Base-by-base conservation (phyloP, 768 basidiomycete genomes). In the Tylopilus plumbeoviolaceoides region DNA sequence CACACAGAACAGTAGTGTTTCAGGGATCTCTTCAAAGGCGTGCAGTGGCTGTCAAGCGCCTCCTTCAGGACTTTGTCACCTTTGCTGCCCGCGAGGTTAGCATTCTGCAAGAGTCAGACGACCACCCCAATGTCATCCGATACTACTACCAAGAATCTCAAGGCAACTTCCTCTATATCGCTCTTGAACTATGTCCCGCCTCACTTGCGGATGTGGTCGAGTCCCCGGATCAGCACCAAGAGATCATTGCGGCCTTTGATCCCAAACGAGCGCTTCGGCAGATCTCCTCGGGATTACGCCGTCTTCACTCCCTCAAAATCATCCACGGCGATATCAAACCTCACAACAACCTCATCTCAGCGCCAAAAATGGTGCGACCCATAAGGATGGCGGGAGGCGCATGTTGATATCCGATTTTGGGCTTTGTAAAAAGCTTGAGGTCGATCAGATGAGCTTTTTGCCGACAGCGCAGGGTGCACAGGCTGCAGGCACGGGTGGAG, bases 251-350 rank as follows among this genome's bases (percentile, higher is more conserved):
- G 20, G 73, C 79, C 7, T 91, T 98, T 65, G 89, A 92, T 44
- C 85, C 92, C 14, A 95, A 95, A 69, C 85, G 84, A 51, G 95
- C 94, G 0, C 71, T 98, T 54, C 78, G 76, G 44, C 91, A 98
- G 70, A 87, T 98, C 47, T 83, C 94, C 8, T 80, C 84, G 30
- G 97, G 97, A 15, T 70, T 99, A 57, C 79, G 86, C 48, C 94
- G 98, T 70, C 76, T 99, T 9, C 95, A 98, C 67, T 87, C 82
- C 8, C 81, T 98, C 62, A 97, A 95, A 71, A 88, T 98, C 53
- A 84, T 98, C n/a, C 95, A 98, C 72, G 83, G 95, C 31, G 95
- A 98, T 68, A 97, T 99, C 71, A 99, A 99, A 64, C 95, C 95
- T 5, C 95, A 95, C 69, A 99, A 99, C 64, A 98, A 98, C 50